Conservation (phyloP, 2,329 filamentous ascomycete species). For the Claviceps sp. region DNA sequence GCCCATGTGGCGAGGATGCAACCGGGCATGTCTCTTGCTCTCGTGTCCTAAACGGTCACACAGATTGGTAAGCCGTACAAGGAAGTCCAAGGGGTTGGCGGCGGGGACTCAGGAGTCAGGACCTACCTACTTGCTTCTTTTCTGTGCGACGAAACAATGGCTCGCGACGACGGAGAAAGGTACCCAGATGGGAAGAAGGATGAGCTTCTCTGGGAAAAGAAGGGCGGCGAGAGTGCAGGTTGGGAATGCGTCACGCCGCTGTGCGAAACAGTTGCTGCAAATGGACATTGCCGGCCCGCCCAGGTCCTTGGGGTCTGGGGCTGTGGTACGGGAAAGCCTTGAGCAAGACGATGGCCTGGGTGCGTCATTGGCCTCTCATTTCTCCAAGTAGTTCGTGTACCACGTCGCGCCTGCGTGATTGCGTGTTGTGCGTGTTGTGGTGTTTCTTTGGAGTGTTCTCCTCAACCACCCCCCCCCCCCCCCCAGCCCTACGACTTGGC, state of each 20-base stretch:
- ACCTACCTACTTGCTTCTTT: too few species aligned
- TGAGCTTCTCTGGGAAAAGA: too few species aligned
- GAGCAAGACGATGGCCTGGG: neutral
- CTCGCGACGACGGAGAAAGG: too few species aligned
- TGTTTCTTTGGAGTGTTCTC: too few species aligned
- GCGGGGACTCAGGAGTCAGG: too few species aligned
- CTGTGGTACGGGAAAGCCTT: neutral
- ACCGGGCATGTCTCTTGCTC: neutral
- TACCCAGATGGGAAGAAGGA: too few species aligned
- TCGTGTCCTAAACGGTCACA: neutral
- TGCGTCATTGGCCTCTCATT: slow-evolving; percentile 2
- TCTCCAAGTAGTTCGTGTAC: neutral
- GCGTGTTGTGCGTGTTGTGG: too few species aligned
- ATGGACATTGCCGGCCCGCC: neutral
- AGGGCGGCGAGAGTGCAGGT: too few species aligned
- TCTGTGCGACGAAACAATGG: too few species aligned
- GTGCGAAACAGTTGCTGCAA: neutral
- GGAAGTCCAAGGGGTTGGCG: neutral
- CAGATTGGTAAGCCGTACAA: neutral
- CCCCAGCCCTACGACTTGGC: slow-evolving; percentile 6
- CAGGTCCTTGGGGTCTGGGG: slow-evolving; percentile 1
- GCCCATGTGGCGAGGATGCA: neutral
- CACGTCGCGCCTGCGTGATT: too few species aligned
- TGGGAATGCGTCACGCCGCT: neutral
- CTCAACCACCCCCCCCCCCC: neutral